phyloP scores from a whole-genome alignment of 345 rosid genomes.

The Acer yangbiense region DNA sequence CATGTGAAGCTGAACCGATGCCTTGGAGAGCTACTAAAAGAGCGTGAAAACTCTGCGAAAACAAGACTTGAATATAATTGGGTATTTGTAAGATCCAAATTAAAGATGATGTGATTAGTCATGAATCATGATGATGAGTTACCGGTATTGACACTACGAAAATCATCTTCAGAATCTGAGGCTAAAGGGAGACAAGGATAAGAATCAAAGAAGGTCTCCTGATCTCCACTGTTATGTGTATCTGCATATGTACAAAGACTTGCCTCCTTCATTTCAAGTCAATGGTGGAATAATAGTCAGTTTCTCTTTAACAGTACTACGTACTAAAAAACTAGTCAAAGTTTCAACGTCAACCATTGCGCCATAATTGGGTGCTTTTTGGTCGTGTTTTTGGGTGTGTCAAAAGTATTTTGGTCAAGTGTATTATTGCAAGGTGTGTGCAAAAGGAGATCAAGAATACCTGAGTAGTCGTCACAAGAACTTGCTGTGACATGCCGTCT shows the following conservation, averaged over 20 bases:
- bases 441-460: neutral
- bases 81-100: too few relatives aligned
- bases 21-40: constrained; percentile 20
- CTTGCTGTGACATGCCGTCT: neutral
- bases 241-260: constrained; percentile 15
- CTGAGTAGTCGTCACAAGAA: neutral
- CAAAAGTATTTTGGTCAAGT: neutral
- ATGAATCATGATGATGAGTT: too few relatives aligned
- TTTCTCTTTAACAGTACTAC: neutral
- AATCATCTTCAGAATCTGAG: constrained; percentile 36
- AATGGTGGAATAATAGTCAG: neutral
- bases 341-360: neutral
- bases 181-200: neutral
- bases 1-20: constrained; percentile 7
- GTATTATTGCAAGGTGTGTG: too few relatives aligned
- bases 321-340: neutral
- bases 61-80: neutral
- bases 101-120: too few relatives aligned
- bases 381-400: neutral
- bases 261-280: neutral
- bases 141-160: constrained; percentile 26
- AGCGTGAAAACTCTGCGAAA: constrained; percentile 16
- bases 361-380: neutral
- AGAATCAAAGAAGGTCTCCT: constrained; percentile 15
- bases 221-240: constrained; percentile 3